Evolutionary conservation across 1,139 yeast species (phyloP), one percentile per base, ranked within the genome.

Genomic region (Scheffersomyces stambukii): DNA sequence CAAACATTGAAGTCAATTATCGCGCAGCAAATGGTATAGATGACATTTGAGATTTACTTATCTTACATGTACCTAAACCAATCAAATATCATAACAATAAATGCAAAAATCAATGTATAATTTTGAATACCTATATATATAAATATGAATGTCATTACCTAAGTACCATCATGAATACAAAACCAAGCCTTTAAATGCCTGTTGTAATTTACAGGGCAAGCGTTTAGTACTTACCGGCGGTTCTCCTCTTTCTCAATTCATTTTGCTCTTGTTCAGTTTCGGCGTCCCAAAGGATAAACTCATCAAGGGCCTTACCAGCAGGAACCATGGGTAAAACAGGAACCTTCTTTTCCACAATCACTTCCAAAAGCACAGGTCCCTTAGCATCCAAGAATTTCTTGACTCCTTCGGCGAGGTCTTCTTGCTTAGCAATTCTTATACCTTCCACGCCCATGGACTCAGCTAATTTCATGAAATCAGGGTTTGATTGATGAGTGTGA

Each of bases 241-340:
- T 75, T 60, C 83, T 72, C 55, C 73, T 65, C 21, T 50, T 57
- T 63, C 85, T 70, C 50, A 79, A 67, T 52, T 71, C 77, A 30
- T 69, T 74, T 54, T 88, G 85, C 60, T 81, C 75, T 48, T 66
- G 68, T 64, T 86, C 95, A 35, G 78, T 80, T 45, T 76, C 81
- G 31, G 85, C 78, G 55, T 88, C 95, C 60, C 80, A 89, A 28
- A 75, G 73, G 46, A 91, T 82, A 54, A 91, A 88, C 59, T 91
- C 97, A 53, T 91, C 93, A 50, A 91, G 72, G 41, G 84, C 96
- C 60, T 83, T 85, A 48, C 98, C 98, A 36, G 80, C 95, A 32
- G 98, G 96, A 31, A 91, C 98, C 95, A 91, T 89, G 35, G 98
- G 98, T 57, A 91, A 74, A 38, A 93, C 97, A 27, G 97, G 97